Evolutionary conservation across 1,139 yeast species (phyloP), one percentile per base, ranked within the genome.

Genomic region (Yamadazyma jaroonii): DNA sequence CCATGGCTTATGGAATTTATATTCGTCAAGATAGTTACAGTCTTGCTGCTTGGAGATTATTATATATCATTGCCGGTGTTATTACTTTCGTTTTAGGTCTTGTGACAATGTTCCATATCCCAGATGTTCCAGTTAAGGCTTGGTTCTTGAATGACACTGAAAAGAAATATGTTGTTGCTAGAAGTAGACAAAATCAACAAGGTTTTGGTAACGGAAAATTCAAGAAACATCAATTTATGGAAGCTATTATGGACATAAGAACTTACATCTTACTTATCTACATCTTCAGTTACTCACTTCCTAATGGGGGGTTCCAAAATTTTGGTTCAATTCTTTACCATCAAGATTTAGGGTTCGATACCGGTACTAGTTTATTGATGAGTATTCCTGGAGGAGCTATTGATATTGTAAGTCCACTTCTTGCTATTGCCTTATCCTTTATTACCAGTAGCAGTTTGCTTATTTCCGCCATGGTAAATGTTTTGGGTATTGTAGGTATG

Each of bases 201-300:
- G 81, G 83, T 8, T 74, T 77, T 42, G 81, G 81, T 35, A 74
- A 74, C 45, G 68, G 64, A 42, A 62, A 63, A 33, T 67, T 78
- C 58, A 79, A 81, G 47, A 60, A 54, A 53, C 56, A 74, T 39
- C 87, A 81, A 52, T 62, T 77, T 31, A 55, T 53, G 10, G 77
- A 79, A 47, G 77, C 84, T 2, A 64, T 78, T 55, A 47, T 44
- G 2, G 77, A 72, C 44, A 25, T 52, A 28, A 61, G 61, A 35
- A 64, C 71, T 7, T 69, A 67, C 62, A 38, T 78, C 14, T 71
- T 70, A 45, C 43, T 56, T 30, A 22, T 56, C 7, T 54, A 48
- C 40, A 60, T 57, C 2, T 27, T 59, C 2, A 48, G 57, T 17
- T 42, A 41, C 32, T 49, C 58, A 37, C 54, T 62, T 23, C 64